A percentile compares a stretch with the other conserved stretches of the same genome.
Evolutionary conservation across 108 stramenopile genomes (phyloP).

Genomic region (Nitzschia sp.): DNA sequence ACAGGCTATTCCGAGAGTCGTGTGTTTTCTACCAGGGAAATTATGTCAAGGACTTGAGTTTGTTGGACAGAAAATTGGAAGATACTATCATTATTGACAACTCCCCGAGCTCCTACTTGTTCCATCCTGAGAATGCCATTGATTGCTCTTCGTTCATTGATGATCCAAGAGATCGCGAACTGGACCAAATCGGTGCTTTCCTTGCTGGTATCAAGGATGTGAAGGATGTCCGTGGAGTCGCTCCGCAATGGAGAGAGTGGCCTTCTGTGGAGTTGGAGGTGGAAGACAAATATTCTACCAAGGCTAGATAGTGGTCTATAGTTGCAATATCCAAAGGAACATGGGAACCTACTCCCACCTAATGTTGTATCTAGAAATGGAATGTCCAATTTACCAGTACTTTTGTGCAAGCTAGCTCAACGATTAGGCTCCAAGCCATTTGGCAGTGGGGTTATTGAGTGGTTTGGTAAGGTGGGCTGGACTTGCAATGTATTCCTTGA

Average conservation of each 20-base stretch:
- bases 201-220: conserved; percentile 76
- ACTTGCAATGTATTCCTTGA: conserved; percentile 22
- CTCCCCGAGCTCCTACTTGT: conserved; percentile 93
- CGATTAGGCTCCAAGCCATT: conserved; percentile 22
- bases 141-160: conserved; percentile 96
- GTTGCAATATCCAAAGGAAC: background rate
- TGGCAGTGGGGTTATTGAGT: conserved; percentile 27
- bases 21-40: conserved; percentile 97
- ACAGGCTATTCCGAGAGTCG: conserved; percentile 94
- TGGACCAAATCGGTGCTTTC: conserved; percentile 92
- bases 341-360: background rate
- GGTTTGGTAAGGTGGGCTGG: conserved; percentile 15
- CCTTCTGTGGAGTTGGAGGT: conserved; percentile 59
- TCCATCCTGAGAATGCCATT: conserved; percentile 98
- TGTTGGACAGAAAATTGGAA: conserved; percentile 82
- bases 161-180: conserved; percentile 88
- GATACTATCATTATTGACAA: conserved; percentile 97
- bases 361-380: background rate
- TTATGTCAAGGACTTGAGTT: conserved; percentile 94
- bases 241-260: conserved; percentile 83
- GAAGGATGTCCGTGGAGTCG: conserved; percentile 75
- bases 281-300: conserved; percentile 3
- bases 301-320: background rate
- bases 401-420: background rate
- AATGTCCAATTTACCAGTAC: background rate